These are phyloP conservation scores for Apiotrichum mycotoxinovorans DNA, from an alignment of 1,284 basidiomycete species.

Conservation along the genomic window DNA sequence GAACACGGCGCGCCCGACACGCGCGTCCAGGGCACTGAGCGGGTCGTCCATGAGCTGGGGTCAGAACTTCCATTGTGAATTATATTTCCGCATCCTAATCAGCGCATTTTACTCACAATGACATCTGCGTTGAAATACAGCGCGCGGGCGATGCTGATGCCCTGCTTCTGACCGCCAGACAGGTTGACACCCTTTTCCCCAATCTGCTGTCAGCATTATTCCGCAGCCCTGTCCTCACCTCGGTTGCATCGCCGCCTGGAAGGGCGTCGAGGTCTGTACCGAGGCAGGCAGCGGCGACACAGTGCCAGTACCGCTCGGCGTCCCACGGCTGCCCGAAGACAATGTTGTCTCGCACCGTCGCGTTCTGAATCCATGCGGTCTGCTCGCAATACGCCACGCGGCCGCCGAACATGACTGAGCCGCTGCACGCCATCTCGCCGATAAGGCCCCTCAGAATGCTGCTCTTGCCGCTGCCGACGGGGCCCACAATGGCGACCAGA, in stretches of 20 bases:
- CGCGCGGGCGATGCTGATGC: constrained; percentile 67
- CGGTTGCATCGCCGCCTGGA: constrained; percentile 70
- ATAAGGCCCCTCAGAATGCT: constrained; percentile 64
- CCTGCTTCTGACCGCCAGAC: constrained; percentile 45
- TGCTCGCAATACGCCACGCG: constrained; percentile 70
- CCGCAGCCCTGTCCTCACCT: constrained; percentile 50
- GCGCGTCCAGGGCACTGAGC: constrained; percentile 72
- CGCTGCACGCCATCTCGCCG: constrained; percentile 66
- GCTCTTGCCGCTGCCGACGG: constrained; percentile 59
- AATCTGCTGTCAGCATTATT: constrained; percentile 62
- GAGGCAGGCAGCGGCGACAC: constrained; percentile 61
- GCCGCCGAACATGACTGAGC: constrained; percentile 63
- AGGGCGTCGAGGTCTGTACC: constrained; percentile 67
- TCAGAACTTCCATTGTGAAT: no score
- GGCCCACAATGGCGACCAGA: constrained; percentile 64
- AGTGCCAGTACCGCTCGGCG: constrained; percentile 65
- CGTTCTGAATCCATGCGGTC: constrained; percentile 84
- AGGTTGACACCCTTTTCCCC: constrained; percentile 50
- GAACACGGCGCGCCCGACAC: constrained; percentile 79
- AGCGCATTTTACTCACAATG: constrained; percentile 44
- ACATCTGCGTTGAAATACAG: constrained; percentile 82
- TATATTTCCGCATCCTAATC: no score
- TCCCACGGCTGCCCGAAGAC: constrained; percentile 67
- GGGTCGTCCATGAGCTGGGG: constrained; percentile 71
- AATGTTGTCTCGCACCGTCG: constrained; percentile 59